Evolutionary conservation across 1,284 basidiomycete species (phyloP), one percentile per base, ranked within the genome.

Genomic region (Phellopilus nigrolimitatus): DNA sequence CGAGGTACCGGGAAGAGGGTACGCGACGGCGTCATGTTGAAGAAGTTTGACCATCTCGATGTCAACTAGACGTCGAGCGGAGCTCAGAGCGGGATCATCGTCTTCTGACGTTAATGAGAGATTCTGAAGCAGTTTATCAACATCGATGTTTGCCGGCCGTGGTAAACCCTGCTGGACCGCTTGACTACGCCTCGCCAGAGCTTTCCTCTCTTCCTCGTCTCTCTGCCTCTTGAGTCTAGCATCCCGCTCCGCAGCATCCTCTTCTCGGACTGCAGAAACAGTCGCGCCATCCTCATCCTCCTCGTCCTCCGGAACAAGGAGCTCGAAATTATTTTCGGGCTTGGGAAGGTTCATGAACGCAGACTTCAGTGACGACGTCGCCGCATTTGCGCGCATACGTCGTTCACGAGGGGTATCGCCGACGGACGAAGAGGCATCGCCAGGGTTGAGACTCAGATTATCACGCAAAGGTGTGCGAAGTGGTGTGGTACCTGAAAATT

Each of bases 251-350:
- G 93, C 89, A 0, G 93, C 93, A 67, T 99, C 95, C 67, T 95
- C 91, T 60, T 87, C 88, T 0, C 75, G 68, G 55, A 79, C 53
- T 10, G 64, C 63, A 3, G 63, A 68, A 7, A 64, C 72, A 19
- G 66, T 73, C n/a, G 66, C 69, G 19, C 68, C 70, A 7, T 69
- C 41, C 36, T 31, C 71, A 1, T 80, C 80, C 8, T 77, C 79
- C 54, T 93, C 92, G 21, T 90, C 87, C 58, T 93, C 91, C 3
- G 92, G 92, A 3, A 97, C 84, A 21, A 95, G 80, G 38, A 99
- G 72, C 68, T 99, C 95, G 62, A 98, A 99, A 68, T 99, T 95
- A 67, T 99, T 99, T 71, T 97, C 93, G 0, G 97, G 95, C 58
- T 84, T 85, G 0, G 97, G 97, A 13, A 99, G 74, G 56, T 71